phyloP scores from a whole-genome alignment of 257 asterid species.

The Jaltomata sinuosa region DNA sequence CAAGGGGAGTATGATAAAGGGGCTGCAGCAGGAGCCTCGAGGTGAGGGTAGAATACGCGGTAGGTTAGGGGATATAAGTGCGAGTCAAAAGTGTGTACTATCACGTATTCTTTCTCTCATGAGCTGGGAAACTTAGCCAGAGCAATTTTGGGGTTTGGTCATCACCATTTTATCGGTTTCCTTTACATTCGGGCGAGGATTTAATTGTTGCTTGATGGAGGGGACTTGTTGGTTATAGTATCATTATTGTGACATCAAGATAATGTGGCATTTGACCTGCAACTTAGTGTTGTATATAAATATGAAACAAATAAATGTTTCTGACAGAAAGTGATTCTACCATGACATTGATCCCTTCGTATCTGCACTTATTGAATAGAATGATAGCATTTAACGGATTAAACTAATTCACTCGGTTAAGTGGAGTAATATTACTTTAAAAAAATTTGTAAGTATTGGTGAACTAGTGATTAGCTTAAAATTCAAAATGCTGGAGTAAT shows the following conservation, averaged over 20 bases:
- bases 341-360: not conserved
- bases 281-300: conserved; percentile 4
- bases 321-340: not conserved
- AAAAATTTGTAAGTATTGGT: not conserved
- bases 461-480: not conserved
- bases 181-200: not conserved
- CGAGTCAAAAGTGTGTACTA: not conserved
- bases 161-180: not conserved
- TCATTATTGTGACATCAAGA: not conserved
- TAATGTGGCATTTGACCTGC: not conserved
- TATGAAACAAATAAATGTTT: not conserved
- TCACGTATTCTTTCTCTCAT: not conserved
- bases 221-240: not conserved
- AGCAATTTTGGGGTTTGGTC: conserved; percentile 9
- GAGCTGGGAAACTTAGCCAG: not conserved
- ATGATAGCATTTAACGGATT: not conserved
- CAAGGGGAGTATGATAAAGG: conserved; percentile 39
- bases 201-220: not conserved
- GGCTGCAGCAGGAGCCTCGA: conserved; percentile 67
- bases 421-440: not conserved
- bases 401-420: not conserved
- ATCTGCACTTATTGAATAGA: not conserved
- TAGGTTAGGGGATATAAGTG: not conserved
- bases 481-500: not conserved
- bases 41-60: conserved; percentile 20